A percentile compares a stretch with the other conserved stretches of the same genome.
These are phyloP conservation scores for Plasmodium gaboni DNA, from an alignment of 169 alveolate genomes.

Conservation along the genomic window DNA sequence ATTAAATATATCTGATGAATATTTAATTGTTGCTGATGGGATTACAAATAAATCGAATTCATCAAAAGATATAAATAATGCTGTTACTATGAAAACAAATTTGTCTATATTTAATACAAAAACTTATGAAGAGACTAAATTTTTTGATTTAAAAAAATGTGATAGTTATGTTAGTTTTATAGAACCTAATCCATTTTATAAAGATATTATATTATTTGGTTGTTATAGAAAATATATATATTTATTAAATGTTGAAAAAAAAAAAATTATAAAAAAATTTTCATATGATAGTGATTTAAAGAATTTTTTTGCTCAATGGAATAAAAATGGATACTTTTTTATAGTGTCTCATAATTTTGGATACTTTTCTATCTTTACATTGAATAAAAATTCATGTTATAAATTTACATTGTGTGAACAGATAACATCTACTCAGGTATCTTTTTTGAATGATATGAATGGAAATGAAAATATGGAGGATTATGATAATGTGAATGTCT, in stretches of 20 bases:
- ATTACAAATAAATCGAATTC: slow-evolving; percentile 73
- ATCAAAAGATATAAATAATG: slow-evolving; percentile 34
- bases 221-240: slow-evolving; percentile 65
- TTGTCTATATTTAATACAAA: slow-evolving; percentile 29
- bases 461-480: slow-evolving; percentile 17
- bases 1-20: slow-evolving; percentile 50
- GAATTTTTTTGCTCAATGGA: slow-evolving; percentile 63
- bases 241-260: slow-evolving; percentile 47
- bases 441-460: slow-evolving; percentile 14
- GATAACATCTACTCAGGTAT: slow-evolving; percentile 43
- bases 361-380: slow-evolving; percentile 61
- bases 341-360: slow-evolving; percentile 74
- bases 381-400: slow-evolving; percentile 29
- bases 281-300: slow-evolving; percentile 74
- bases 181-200: slow-evolving; percentile 60
- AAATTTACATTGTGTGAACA: slow-evolving; percentile 66
- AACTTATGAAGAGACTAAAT: slow-evolving; percentile 60
- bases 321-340: slow-evolving; percentile 37
- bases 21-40: slow-evolving; percentile 69
- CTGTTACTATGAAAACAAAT: slow-evolving; percentile 74
- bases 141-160: slow-evolving; percentile 66
- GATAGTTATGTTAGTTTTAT: slow-evolving; percentile 68
- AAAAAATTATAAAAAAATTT: slow-evolving; percentile 66
- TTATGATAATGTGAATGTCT: slow-evolving; percentile 18
- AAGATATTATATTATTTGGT: slow-evolving; percentile 39